Evolutionary conservation across 2,329 filamentous ascomycete genomes (phyloP), one percentile per base, ranked within the genome.

Genomic region (Hirsutella thompsonii): DNA sequence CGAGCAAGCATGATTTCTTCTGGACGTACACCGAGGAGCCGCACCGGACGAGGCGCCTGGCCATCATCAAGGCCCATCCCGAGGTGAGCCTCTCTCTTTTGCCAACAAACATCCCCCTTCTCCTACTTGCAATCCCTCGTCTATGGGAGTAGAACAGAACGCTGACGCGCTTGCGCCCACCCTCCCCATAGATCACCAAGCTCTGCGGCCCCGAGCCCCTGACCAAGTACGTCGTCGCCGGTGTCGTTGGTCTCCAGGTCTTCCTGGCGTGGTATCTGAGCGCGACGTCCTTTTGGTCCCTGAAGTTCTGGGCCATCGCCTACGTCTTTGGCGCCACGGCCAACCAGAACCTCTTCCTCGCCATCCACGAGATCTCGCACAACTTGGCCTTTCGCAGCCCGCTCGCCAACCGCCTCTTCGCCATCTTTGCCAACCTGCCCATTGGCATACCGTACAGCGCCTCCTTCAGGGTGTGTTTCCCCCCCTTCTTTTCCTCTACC

Each of bases 1-100:
- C 23, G 6, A 11, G 23, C 38, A 56, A 64, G 43, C 55, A 61
- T 40, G 61, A 72, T 60, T 96, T 96, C 72, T 94, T 94, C 68
- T 96, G 93, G 92, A 94, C 92, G 33, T 96, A 98, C 59, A 95
- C 92, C 9, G 92, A 98, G 62, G 92, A 98, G 65, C 92, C 92
- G 46, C 92, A 98, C 64, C 79, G 88, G 51, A 92, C 90, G 26
- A 74, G 92, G 52, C 77, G 92, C 43, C 77, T 90, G 52, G 87
- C 88, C 46, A 98, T 98, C 54, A 96, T 98, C 65, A 96, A 95
- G 68, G 89, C 90, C 42, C 90, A 98, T 59, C 92, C 92, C 37
- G 90, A 98, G 74, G 88, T 90, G 23, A 33, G 39, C 18, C 29
- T 13, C 21, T 14, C 29, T 23, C 8, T 5, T 34, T 67, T 18